Conservation (phyloP, 2,329 filamentous ascomycete genomes). For the Neurospora crassa region DNA sequence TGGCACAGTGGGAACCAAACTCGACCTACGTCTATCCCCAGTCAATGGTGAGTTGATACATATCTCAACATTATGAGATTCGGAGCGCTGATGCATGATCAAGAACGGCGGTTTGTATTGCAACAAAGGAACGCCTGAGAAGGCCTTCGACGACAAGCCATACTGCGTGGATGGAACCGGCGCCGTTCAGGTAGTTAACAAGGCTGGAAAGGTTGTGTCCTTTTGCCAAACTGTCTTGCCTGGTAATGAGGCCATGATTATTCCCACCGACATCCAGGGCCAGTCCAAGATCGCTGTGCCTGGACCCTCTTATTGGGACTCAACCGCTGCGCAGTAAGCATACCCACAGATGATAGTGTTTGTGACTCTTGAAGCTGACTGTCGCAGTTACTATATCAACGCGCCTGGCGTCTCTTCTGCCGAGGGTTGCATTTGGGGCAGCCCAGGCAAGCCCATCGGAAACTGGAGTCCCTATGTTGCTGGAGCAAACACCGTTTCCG, state of each 20-base stretch:
- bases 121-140: conserved; percentile 54
- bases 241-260: conserved; percentile 74
- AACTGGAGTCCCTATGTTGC: conserved; percentile 74
- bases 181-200: conserved; percentile 56
- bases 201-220: conserved; percentile 50
- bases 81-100: conserved; percentile 5
- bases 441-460: conserved; percentile 49
- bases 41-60: conserved; percentile 54
- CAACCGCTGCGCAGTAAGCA: conserved; percentile 64
- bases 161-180: conserved; percentile 65
- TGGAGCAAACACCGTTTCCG: conserved; percentile 59
- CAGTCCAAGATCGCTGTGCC: conserved; percentile 59
- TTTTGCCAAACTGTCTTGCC: conserved; percentile 75
- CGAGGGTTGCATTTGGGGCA: conserved; percentile 65
- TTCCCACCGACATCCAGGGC: conserved; percentile 58
- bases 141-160: conserved; percentile 58
- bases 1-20: conserved; percentile 67
- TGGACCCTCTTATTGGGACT: conserved; percentile 58
- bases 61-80: neutral
- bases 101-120: conserved; percentile 70
- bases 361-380: conserved; percentile 12
- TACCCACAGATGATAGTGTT: neutral
- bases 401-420: conserved; percentile 52
- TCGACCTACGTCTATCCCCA: conserved; percentile 60
- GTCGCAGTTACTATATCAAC: conserved; percentile 63